Conservation (phyloP, 306 rosid species). For the Corylus heterophylla region DNA sequence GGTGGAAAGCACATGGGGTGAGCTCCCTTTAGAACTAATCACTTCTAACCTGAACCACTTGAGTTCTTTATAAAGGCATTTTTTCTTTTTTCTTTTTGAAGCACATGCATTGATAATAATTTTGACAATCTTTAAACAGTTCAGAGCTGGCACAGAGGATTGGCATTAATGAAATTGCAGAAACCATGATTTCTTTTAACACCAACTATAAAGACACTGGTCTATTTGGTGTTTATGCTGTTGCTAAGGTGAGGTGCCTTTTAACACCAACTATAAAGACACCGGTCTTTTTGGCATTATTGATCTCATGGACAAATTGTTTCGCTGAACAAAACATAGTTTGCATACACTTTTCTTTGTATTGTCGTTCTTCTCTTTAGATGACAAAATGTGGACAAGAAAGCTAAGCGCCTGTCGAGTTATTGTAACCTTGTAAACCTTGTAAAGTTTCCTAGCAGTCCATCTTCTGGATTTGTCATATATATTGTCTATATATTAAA, state of each 20-base stretch:
- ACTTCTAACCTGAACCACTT: background rate
- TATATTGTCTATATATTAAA: background rate
- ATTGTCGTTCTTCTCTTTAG: background rate
- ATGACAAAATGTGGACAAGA: background rate
- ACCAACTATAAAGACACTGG: conserved; percentile 94
- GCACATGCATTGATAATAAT: conserved; percentile 12
- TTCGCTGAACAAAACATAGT: background rate
- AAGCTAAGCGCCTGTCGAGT: background rate
- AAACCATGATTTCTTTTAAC: conserved; percentile 91
- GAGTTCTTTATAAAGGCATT: background rate
- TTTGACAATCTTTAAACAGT: conserved; percentile 38
- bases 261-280: background rate
- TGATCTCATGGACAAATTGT: background rate
- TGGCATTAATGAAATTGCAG: conserved; percentile 79
- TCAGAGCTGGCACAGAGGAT: conserved; percentile 79
- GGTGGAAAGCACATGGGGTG: conserved; percentile 99
- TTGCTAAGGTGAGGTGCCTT: conserved; percentile 59
- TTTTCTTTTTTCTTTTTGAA: background rate
- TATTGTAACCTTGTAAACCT: background rate
- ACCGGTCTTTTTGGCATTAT: no score
- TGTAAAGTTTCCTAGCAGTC: background rate
- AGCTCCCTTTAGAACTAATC: conserved; percentile 7
- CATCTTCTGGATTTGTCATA: background rate
- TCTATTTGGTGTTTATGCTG: conserved; percentile 84
- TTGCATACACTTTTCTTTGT: background rate